Percentiles rank a stretch among this genome's conserved stretches.
Conservation (phyloP, 1,284 basidiomycete genomes). For the Ganoderma multipileum region DNA sequence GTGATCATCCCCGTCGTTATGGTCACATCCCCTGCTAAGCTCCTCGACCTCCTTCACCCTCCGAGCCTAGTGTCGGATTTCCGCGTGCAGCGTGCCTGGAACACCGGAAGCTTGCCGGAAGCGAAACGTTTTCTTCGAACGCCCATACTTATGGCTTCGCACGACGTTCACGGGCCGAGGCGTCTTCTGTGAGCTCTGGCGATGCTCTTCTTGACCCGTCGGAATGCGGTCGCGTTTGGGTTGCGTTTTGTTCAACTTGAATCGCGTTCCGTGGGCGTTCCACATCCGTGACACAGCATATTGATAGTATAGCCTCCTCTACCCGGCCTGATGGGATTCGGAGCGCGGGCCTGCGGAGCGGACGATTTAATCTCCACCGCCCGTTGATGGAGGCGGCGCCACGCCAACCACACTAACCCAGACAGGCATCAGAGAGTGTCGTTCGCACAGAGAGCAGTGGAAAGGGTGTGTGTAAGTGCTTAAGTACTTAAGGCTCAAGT, state of each 20-base stretch:
- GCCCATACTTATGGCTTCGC: not conserved
- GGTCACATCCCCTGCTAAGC: slow-evolving; percentile 10
- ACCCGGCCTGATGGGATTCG: not conserved
- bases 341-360: not conserved
- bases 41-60: not conserved
- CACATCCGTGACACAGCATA: not conserved
- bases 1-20: slow-evolving; percentile 29
- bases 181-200: not conserved
- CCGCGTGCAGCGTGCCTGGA: not conserved
- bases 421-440: not conserved
- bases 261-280: not conserved
- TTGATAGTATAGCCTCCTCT: not conserved
- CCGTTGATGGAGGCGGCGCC: slow-evolving; percentile 6
- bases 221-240: not conserved
- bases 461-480: not conserved
- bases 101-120: not conserved
- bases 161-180: too few species aligned
- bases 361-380: not conserved
- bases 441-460: not conserved
- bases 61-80: not conserved
- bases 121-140: not conserved
- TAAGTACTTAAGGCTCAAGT: not conserved
- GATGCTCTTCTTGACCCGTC: not conserved
- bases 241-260: not conserved
- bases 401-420: not conserved